Base-by-base conservation (phyloP, 2,329 filamentous ascomycete genomes). In the Ceratocystiopsis brevicomis region DNA sequence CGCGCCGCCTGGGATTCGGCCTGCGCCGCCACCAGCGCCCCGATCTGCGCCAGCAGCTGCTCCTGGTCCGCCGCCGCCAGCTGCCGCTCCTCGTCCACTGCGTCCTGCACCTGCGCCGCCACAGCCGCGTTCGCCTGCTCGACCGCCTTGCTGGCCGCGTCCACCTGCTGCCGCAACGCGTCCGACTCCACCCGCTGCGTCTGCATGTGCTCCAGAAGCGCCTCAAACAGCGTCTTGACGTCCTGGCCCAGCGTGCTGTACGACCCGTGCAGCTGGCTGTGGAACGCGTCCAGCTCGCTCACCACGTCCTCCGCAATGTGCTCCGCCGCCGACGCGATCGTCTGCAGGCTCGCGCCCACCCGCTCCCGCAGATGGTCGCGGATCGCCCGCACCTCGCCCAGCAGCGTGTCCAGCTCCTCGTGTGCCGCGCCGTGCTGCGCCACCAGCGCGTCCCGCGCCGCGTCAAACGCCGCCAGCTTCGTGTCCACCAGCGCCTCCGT, bases 371-470 rank as follows among this genome's bases (percentile, higher is more conserved):
- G 84, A 43, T 83, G 78, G 57, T 94, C 82, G 18, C 88, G 76
- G 19, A 96, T 68, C n/a, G 73, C 76, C 56, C 87, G 87, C 57
- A 96, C 94, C 56, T 93, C 88, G 53, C 90, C 83, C 11, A 98
- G 68, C 2, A 94, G 79, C n/a, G 73, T 67, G 53, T 95, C 87
- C 82, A 95, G 86, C 45, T 87, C 81, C 40, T 87, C 76, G 53
- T 81, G 83, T 3, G 85, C 80, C 48, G 69, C 66, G 19, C 70
- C 66, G 44, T 77, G 81, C 53, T 81, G 77, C 37, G 72, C 65
- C 21, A 81, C 69, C 15, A 92, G 69, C 57, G 81, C 73, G 41
- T 67, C 65, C 57, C 79, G 77, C 0, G 81, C 82, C 16, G 69
- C 65, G 36, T 75, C 68, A 52, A 94, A 85, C 0, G 69, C 68